Evolutionary conservation across 768 basidiomycete genomes (phyloP).

Genomic region (Mycena vitilis): DNA sequence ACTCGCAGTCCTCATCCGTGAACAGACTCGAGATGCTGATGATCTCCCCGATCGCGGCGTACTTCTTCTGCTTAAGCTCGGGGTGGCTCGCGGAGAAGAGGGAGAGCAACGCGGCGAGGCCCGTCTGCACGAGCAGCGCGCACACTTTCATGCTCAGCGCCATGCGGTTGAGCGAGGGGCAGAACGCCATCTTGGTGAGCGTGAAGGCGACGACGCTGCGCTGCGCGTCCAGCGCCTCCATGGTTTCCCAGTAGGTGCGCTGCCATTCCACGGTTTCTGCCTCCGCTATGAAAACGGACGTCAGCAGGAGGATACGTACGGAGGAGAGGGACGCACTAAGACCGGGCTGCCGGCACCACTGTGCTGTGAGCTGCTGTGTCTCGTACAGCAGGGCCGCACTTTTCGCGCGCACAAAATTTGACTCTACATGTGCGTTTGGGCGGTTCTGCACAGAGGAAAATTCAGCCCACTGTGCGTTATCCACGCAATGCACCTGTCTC

Average conservation of each 20-base stretch:
- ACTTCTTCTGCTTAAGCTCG: slow-evolving; percentile 15
- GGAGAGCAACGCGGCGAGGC: slow-evolving; percentile 40
- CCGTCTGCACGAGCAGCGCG: slow-evolving; percentile 15
- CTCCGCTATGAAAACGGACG: neutral
- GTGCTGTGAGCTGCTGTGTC: neutral
- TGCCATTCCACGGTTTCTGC: slow-evolving; percentile 16
- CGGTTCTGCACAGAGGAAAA: neutral
- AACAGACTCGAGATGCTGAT: slow-evolving; percentile 25
- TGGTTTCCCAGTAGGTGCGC: slow-evolving; percentile 17
- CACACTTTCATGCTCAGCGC: slow-evolving; percentile 24
- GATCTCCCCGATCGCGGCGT: slow-evolving; percentile 19
- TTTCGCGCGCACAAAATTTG: slow-evolving; percentile 28
- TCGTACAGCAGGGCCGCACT: slow-evolving; percentile 10
- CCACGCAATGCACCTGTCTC: neutral
- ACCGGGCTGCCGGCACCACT: neutral
- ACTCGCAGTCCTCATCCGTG: slow-evolving; percentile 14
- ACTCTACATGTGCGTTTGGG: slow-evolving; percentile 12
- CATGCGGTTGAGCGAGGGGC: neutral
- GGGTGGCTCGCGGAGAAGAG: slow-evolving; percentile 35
- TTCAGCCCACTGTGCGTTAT: neutral
- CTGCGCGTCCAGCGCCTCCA: slow-evolving; percentile 28
- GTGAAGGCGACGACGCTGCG: slow-evolving; percentile 11
- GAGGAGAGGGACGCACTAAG: neutral
- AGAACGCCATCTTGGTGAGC: slow-evolving; percentile 19
- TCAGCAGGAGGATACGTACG: neutral